A percentile compares a stretch with the other conserved stretches of the same genome.
phyloP scores from a whole-genome alignment of 2,329 filamentous ascomycete genomes.

The Amauroascus niger region DNA sequence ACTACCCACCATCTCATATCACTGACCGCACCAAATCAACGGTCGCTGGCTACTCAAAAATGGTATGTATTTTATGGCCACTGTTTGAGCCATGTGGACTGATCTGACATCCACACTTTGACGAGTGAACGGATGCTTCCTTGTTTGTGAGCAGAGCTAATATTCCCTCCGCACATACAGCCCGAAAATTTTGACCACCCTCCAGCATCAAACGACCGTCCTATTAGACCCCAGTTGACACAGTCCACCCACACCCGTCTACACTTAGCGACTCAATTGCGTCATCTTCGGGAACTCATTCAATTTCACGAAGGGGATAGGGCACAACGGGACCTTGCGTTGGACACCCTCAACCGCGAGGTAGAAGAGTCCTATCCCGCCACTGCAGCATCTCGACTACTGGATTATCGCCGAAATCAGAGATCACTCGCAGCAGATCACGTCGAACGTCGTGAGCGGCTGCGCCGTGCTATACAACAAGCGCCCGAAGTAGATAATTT shows the following conservation, averaged over 20 bases:
- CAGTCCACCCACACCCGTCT: background rate
- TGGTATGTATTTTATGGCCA: background rate
- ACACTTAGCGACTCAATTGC: slow-evolving; percentile 4
- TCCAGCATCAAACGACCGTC: background rate
- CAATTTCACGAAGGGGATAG: background rate
- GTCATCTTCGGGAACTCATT: slow-evolving; percentile 8
- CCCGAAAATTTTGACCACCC: background rate
- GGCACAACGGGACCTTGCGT: slow-evolving; percentile 18
- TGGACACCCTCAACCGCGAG: slow-evolving; percentile 35
- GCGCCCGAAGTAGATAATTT: background rate
- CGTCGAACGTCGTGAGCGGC: background rate
- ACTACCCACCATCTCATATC: no score
- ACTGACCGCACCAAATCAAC: background rate
- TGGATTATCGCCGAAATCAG: background rate
- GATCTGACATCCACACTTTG: no score
- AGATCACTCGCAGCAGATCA: background rate
- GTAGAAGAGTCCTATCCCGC: slow-evolving; percentile 25
- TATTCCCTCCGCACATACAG: background rate
- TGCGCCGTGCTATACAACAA: background rate
- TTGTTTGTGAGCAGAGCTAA: background rate
- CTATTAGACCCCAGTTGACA: background rate
- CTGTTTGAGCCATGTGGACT: background rate
- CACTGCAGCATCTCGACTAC: background rate
- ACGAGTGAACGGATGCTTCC: background rate
- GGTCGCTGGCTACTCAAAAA: background rate